A percentile compares a stretch with the other conserved stretches of the same genome.
Evolutionary conservation across 177 flowering plant species (phyloP).

Genomic region (Vitis hybrid): DNA sequence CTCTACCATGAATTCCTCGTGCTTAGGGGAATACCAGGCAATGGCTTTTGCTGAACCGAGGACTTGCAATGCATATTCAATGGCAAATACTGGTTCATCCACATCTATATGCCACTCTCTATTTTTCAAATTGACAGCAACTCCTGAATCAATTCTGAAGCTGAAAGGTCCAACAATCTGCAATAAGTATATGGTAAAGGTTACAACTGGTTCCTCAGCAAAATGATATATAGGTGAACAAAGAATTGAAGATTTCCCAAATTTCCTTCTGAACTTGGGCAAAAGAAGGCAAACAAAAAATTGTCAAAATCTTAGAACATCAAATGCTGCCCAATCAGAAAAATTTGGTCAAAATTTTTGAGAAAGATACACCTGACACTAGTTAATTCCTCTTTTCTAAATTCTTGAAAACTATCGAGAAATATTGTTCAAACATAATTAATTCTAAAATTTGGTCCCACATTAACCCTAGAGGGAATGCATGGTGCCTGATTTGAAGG

Average conservation of each 20-base stretch:
- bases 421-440: neutral
- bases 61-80: conserved; percentile 86
- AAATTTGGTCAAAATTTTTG: neutral
- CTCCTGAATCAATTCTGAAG: conserved; percentile 67
- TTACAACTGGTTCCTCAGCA: neutral
- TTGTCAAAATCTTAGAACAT: neutral
- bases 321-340: neutral
- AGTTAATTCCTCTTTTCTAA: neutral
- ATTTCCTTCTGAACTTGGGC: too few species aligned
- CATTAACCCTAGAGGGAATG: neutral
- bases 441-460: neutral
- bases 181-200: conserved; percentile 4
- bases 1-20: conserved; percentile 82
- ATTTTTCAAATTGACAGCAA: conserved; percentile 46
- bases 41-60: conserved; percentile 90
- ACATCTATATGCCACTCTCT: conserved; percentile 26
- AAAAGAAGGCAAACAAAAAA: too few species aligned
- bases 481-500: neutral
- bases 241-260: too few species aligned
- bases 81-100: conserved; percentile 64
- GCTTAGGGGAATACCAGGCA: conserved; percentile 88
- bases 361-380: neutral
- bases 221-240: too few species aligned
- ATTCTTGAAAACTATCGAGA: neutral
- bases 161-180: conserved; percentile 90